Evolutionary conservation across 2,329 filamentous ascomycete genomes (phyloP), one percentile per base, ranked within the genome.

Genomic region (Beauveria rudraprayagi): DNA sequence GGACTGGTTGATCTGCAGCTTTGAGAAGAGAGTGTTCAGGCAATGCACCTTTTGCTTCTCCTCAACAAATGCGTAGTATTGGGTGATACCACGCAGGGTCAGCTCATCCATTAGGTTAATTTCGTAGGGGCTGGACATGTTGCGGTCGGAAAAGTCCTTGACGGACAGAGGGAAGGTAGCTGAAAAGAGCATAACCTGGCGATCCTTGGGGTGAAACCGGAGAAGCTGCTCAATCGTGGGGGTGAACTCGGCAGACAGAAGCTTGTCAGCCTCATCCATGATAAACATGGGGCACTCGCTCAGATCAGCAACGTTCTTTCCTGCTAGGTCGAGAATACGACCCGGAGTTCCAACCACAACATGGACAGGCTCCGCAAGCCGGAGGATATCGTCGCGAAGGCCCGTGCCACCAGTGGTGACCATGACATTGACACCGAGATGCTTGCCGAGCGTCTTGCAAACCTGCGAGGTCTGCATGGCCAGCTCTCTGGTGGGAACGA

Each of bases 31-130:
- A 0, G 94, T 99, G 80, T 99, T 99, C 66, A 99, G 79, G 75
- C 94, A 99, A 78, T 99, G 95, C 22, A 99, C 94, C 78, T 99
- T 99, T 73, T 97, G 91, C 79, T 97, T 97, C 78, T 99, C 94
- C 76, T 99, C 94, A 57, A 99, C 95, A 68, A 97, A 99, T 47
- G 94, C 94, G 72, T 99, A 99, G 79, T 97, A 99, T 73, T 99
- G 94, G 0, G 94, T 99, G 71, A 99, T 97, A 80, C 94, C 94
- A 62, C 94, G 90, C 37, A 99, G 87, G 14, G 94, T 99, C 64
- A 99, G 88, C 76, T 99, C 94, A 72, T 99, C 94, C 94, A 99
- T 99, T 59, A 99, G 85, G 72, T 99, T 99, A 78, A 99, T 99
- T 76, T 99, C 95, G 72, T 97, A 97, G 3, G 94, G 95, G 67